A percentile compares a stretch with the other conserved stretches of the same genome.
Conservation (phyloP, 2,329 filamentous ascomycete species). For the Pseudogymnoascus pannorum region DNA sequence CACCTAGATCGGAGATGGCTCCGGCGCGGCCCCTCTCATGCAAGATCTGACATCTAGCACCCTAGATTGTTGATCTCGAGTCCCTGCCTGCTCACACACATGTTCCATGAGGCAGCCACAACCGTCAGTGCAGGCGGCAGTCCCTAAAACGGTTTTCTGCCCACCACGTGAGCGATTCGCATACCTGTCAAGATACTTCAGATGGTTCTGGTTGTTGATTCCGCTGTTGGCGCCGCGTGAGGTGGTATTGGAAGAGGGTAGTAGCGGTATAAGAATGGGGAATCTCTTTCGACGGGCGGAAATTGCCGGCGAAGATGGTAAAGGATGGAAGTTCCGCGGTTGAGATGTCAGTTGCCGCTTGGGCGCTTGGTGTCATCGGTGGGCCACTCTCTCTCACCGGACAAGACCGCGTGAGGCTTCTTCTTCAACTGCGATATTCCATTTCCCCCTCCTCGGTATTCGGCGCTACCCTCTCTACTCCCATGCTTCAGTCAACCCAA, state of each 20-base stretch:
- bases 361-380: background rate
- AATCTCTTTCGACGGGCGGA: background rate
- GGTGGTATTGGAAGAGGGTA: background rate
- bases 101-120: background rate
- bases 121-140: background rate
- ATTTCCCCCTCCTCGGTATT: background rate
- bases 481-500: background rate
- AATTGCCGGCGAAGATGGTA: background rate
- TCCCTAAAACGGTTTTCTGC: background rate
- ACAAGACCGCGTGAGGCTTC: background rate
- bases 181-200: slow-evolving; percentile 13
- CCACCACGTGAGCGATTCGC: background rate
- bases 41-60: background rate
- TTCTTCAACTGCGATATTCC: background rate
- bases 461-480: background rate
- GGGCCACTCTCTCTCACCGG: background rate
- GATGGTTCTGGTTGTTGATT: slow-evolving; percentile 17
- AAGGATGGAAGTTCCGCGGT: background rate
- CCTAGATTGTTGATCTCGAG: background rate
- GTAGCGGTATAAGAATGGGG: background rate
- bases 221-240: background rate
- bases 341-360: background rate
- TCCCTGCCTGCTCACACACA: background rate
- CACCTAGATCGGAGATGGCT: background rate
- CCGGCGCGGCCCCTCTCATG: background rate